phyloP scores from a whole-genome alignment of 1,139 yeast genomes.

The Lodderomyces theae region DNA sequence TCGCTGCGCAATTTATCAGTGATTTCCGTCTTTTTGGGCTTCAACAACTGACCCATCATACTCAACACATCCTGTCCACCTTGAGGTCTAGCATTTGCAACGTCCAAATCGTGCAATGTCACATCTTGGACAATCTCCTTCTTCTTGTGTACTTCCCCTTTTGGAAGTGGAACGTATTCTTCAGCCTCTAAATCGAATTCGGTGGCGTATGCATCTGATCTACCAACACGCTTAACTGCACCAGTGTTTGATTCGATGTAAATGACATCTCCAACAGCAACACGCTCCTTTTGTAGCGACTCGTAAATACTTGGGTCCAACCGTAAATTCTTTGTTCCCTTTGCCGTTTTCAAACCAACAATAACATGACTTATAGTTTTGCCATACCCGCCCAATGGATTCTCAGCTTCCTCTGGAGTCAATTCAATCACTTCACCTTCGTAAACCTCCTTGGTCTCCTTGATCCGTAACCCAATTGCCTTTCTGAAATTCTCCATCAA shows the following conservation, averaged over 20 bases:
- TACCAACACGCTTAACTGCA: slow-evolving; percentile 94
- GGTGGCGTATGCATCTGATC: slow-evolving; percentile 97
- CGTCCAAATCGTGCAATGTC: slow-evolving; percentile 91
- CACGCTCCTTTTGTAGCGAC: slow-evolving; percentile 92
- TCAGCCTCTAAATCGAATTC: slow-evolving; percentile 98
- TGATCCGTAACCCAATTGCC: slow-evolving; percentile 93
- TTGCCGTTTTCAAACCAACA: slow-evolving; percentile 91
- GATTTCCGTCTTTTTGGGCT: slow-evolving; percentile 97
- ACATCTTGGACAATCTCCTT: slow-evolving; percentile 98
- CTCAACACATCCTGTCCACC: slow-evolving; percentile 98
- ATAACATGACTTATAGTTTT: slow-evolving; percentile 93
- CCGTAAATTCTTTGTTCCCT: slow-evolving; percentile 90
- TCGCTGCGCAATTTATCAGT: slow-evolving; percentile 92
- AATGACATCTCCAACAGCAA: slow-evolving; percentile 92
- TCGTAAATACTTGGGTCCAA: slow-evolving; percentile 96
- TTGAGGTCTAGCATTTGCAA: slow-evolving; percentile 96
- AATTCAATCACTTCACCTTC: slow-evolving; percentile 98
- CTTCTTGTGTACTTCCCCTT: slow-evolving; percentile 98
- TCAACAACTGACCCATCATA: slow-evolving; percentile 97
- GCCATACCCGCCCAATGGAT: slow-evolving; percentile 96
- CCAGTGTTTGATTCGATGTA: slow-evolving; percentile 98
- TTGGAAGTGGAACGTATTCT: slow-evolving; percentile 97
- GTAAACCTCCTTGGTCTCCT: slow-evolving; percentile 95
- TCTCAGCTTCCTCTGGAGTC: slow-evolving; percentile 96
- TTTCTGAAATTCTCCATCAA: slow-evolving; percentile 96